A percentile compares a stretch with the other conserved stretches of the same genome.
phyloP scores from a whole-genome alignment of 306 rosid genomes.

The Cicer arietinum region DNA sequence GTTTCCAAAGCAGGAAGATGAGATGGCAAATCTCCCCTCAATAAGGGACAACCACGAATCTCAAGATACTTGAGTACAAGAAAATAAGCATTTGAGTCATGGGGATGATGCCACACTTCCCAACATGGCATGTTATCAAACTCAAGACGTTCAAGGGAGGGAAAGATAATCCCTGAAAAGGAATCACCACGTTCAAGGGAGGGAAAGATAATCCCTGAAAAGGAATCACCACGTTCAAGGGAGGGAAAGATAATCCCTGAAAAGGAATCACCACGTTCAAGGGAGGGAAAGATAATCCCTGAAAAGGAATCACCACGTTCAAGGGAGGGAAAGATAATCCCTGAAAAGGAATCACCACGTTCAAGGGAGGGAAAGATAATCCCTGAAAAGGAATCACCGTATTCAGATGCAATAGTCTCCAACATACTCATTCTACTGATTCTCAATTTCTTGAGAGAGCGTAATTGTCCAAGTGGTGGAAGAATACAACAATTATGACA shows the following conservation, averaged over 20 bases:
- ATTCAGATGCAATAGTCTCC: not conserved
- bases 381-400: not conserved
- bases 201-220: not conserved
- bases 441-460: not conserved
- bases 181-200: too few relatives aligned
- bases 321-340: too few relatives aligned
- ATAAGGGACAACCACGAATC: not conserved
- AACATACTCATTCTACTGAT: not conserved
- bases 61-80: not conserved
- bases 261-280: not conserved
- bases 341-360: too few relatives aligned
- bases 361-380: not conserved
- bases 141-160: not conserved
- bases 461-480: conserved; percentile 19
- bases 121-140: not conserved
- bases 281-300: too few relatives aligned
- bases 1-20: not conserved
- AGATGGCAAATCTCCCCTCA: not conserved
- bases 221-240: not conserved
- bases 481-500: not conserved
- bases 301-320: too few relatives aligned
- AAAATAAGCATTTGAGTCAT: not conserved
- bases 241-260: not conserved
- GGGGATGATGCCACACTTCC: not conserved
- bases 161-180: not conserved